Evolutionary conservation across 495 filamentous ascomycete genomes (phyloP).

Genomic region (Aspergillus incahuasiensis): DNA sequence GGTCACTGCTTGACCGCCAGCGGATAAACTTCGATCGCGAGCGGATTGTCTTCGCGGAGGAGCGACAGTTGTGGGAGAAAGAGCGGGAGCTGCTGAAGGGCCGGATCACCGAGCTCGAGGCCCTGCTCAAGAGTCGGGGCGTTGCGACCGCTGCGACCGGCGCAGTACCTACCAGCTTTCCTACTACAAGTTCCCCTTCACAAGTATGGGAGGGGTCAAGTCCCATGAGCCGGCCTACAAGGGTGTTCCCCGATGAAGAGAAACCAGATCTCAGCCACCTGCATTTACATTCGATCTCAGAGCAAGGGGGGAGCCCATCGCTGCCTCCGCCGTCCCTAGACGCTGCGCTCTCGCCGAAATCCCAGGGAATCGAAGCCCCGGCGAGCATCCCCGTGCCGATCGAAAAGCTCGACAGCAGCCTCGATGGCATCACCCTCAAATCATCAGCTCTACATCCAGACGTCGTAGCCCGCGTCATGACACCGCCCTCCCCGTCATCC

Average conservation of each 20-base stretch:
- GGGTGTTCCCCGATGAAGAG: conserved; percentile 38
- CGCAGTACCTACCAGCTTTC: conserved; percentile 1
- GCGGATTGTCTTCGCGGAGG: conserved; percentile 35
- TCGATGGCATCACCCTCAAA: conserved; percentile 47
- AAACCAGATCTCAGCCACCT: conserved; percentile 15
- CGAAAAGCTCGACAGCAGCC: conserved; percentile 44
- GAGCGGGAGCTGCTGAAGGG: conserved; percentile 35
- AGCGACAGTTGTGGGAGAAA: conserved; percentile 39
- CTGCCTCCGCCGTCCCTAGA: conserved; percentile 33
- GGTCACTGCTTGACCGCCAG: conserved; percentile 39
- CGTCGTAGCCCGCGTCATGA: conserved; percentile 42
- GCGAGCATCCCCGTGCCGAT: conserved; percentile 37
- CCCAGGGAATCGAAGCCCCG: conserved; percentile 22
- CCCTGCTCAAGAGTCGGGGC: conserved; percentile 21
- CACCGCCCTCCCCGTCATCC: conserved; percentile 38
- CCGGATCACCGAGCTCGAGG: conserved; percentile 39
- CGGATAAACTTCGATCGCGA: conserved; percentile 36
- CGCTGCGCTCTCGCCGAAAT: conserved; percentile 38
- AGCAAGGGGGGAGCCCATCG: conserved; percentile 21
- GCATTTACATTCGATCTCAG: conserved; percentile 19
- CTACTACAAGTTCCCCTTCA: conserved; percentile 4
- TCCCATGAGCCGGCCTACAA: conserved; percentile 36
- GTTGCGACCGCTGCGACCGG: conserved; percentile 8
- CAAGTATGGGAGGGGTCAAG: conserved; percentile 45
- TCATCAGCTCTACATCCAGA: conserved; percentile 41